These are phyloP conservation scores for Perkinsus chesapeaki DNA, from an alignment of 169 alveolate genomes.

Conservation along the genomic window DNA sequence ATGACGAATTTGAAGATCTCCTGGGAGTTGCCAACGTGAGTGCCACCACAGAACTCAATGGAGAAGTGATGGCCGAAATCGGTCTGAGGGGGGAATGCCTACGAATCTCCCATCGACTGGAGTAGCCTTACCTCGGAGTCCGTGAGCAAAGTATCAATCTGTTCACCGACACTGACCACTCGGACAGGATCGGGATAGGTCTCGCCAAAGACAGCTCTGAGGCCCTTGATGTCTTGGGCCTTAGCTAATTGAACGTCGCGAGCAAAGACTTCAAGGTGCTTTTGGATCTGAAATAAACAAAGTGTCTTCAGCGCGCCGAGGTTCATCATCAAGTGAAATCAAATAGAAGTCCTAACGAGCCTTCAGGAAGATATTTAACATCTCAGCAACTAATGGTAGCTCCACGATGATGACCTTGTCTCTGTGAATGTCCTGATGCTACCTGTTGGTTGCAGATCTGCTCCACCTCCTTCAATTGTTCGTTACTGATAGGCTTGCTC, in stretches of 20 bases:
- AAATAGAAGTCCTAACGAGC: slow-evolving; percentile 75
- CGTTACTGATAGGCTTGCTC: slow-evolving; percentile 46
- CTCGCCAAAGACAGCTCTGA: slow-evolving; percentile 77
- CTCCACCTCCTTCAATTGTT: slow-evolving; percentile 48
- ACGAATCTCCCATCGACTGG: neutral
- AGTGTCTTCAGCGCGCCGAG: slow-evolving; percentile 16
- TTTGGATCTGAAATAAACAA: neutral
- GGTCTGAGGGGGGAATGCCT: neutral
- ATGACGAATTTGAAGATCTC: slow-evolving; percentile 54
- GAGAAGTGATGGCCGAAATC: slow-evolving; percentile 43
- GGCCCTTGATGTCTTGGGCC: slow-evolving; percentile 41
- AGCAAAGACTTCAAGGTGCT: slow-evolving; percentile 20
- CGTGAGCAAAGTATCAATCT: slow-evolving; percentile 35
- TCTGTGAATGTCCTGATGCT: too few species aligned
- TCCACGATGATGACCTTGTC: slow-evolving; percentile 11
- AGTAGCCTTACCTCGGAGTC: neutral
- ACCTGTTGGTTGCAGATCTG: slow-evolving; percentile 45
- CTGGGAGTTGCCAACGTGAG: slow-evolving; percentile 70
- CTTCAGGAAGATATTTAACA: slow-evolving; percentile 44
- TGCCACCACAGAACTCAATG: slow-evolving; percentile 84
- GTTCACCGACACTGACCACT: slow-evolving; percentile 72
- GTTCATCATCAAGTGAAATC: slow-evolving; percentile 62
- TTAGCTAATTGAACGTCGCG: slow-evolving; percentile 28
- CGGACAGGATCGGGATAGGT: slow-evolving; percentile 83
- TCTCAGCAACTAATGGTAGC: neutral